phyloP scores from a whole-genome alignment of 202 grass and related monocot genomes.

The Bolboschoenoplectus hybrid region DNA sequence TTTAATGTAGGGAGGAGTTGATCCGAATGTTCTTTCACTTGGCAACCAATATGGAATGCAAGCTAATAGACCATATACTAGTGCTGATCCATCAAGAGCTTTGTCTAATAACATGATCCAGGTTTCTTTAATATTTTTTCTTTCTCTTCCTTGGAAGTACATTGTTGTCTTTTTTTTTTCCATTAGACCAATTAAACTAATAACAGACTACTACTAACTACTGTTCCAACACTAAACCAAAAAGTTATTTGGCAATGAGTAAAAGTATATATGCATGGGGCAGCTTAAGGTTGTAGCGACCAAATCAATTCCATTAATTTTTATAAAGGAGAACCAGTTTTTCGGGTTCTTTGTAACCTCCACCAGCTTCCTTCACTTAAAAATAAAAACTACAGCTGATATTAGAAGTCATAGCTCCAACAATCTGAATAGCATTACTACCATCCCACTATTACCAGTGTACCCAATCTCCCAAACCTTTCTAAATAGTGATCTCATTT shows the following conservation, averaged over 20 bases:
- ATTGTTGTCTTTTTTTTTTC: slow-evolving; percentile 27
- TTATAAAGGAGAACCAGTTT: not conserved
- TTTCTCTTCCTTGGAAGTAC: slow-evolving; percentile 31
- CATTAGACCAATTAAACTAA: slow-evolving; percentile 4
- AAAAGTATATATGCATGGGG: not conserved
- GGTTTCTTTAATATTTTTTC: slow-evolving; percentile 44
- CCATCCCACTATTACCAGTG: not conserved
- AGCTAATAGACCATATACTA: slow-evolving; percentile 78
- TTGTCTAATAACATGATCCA: slow-evolving; percentile 63
- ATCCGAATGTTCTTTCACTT: slow-evolving; percentile 79
- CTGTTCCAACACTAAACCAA: not conserved
- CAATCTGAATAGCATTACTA: not conserved
- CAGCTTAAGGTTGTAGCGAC: not conserved
- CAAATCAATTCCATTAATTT: not conserved
- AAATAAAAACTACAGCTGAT: not conserved
- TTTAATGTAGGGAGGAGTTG: slow-evolving; percentile 74
- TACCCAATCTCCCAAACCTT: slow-evolving; percentile 7
- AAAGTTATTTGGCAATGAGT: not conserved
- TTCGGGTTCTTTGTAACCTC: not conserved
- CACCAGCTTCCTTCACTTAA: slow-evolving; percentile 8
- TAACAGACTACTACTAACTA: not conserved
- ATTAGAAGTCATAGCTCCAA: not conserved
- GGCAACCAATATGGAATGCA: slow-evolving; percentile 75
- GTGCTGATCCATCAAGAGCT: slow-evolving; percentile 63
- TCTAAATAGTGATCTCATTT: not conserved